phyloP scores from a whole-genome alignment of 2,329 filamentous ascomycete species.

The Chrysosphaeria jannelii region DNA sequence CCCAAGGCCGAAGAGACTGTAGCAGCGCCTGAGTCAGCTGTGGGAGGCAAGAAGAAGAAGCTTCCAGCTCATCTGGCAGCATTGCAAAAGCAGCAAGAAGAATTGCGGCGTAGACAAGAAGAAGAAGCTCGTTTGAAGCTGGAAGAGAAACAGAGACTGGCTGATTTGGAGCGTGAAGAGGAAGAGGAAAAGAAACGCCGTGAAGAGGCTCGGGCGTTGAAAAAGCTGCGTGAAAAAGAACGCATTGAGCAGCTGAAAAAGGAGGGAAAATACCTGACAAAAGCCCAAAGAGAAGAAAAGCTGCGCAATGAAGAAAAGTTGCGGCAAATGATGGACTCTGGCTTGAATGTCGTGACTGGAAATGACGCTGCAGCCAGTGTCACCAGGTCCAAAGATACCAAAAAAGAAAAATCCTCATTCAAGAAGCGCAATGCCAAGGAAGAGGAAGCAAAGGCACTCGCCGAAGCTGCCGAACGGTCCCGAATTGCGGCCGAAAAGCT shows the following conservation, averaged over 20 bases:
- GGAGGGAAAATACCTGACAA: constrained; percentile 63
- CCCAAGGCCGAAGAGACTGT: neutral
- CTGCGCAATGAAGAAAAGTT: constrained; percentile 49
- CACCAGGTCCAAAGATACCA: constrained; percentile 52
- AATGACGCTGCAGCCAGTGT: constrained; percentile 13
- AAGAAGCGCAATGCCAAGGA: constrained; percentile 23
- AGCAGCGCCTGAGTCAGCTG: constrained; percentile 14
- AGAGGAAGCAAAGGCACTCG: constrained; percentile 51
- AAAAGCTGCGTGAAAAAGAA: constrained; percentile 69
- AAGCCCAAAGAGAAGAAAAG: constrained; percentile 61
- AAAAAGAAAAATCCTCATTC: constrained; percentile 41
- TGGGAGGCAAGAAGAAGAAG: constrained; percentile 63
- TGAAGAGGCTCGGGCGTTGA: constrained; percentile 44
- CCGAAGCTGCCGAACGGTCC: constrained; percentile 48
- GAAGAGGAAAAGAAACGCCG: constrained; percentile 38
- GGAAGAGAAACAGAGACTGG: constrained; percentile 32
- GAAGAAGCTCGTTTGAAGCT: constrained; percentile 24
- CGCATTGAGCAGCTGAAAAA: constrained; percentile 67
- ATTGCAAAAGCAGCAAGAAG: constrained; percentile 61
- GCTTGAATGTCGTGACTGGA: constrained; percentile 29
- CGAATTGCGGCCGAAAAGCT: constrained; percentile 34
- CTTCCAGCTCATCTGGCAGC: constrained; percentile 40
- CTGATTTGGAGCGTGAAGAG: constrained; percentile 31
- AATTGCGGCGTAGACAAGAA: constrained; percentile 32
- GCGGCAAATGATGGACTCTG: constrained; percentile 59